Evolutionary conservation across 2,329 filamentous ascomycete species (phyloP), one percentile per base, ranked within the genome.

Genomic region (Anisogramma anomala): DNA sequence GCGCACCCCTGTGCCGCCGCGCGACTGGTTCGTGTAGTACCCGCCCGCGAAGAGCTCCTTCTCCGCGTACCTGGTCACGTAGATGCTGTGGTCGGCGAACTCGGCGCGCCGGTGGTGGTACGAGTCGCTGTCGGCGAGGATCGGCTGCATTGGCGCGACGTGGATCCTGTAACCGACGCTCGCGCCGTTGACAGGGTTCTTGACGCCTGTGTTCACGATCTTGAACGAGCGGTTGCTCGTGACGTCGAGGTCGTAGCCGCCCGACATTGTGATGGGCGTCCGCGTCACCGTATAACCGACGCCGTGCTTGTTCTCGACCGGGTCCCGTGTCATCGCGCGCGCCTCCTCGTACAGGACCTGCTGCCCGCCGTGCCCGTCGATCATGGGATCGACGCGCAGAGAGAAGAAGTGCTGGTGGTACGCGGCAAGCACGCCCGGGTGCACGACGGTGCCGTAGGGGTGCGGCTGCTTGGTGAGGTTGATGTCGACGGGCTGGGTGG

Each of bases 391-490:
- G 10, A 80, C 63, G 7, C 76, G 71, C 4, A 79, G 65, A 3
- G 72, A 78, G 62, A 88, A 85, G 56, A 86, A 82, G 58, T 87
- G 83, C 55, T 88, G 82, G 53, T 87, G 82, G 58, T 82, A 77
- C 0, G 68, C 65, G 2, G 79, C 81, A 25, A 85, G 61, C 0
- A 74, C 72, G 2, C 77, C 76, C 1, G 70, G 67, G 8, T 68
- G 66, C 1, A 84, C 78, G 2, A 80, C 69, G 41, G 74, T 83
- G 23, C 73, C 73, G 51, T 68, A 77, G 2, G 63, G 61, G 20
- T 61, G 62, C 2, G 55, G 52, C 1, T 62, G 67, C 47, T 71
- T 69, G 30, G 69, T 68, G 1, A 67, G 55, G 27, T 74, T 69
- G 39, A 77, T 74, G 50, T 74, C 68, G 36, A 76, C 63, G 1